Evolutionary conservation across 192 early-diverging fungal species (phyloP).

Genomic region (Backusella australiensis): DNA sequence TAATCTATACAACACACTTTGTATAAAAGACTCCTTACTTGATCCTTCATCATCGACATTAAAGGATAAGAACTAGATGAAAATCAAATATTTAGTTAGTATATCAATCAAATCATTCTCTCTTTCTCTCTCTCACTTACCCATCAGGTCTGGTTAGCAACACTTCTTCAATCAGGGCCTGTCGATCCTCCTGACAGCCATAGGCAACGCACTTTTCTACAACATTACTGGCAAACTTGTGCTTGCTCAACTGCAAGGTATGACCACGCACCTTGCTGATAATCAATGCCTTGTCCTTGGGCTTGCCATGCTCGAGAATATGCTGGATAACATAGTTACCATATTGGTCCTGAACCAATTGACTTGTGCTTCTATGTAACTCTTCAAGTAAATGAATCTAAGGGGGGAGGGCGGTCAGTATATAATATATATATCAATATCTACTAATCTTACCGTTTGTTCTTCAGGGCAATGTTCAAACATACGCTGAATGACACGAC

Average conservation of each 20-base stretch:
- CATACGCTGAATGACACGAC: slow-evolving; percentile 98
- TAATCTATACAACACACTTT: neutral
- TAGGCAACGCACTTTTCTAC: slow-evolving; percentile 98
- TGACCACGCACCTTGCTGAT: slow-evolving; percentile 90
- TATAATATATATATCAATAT: neutral
- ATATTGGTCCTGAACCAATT: slow-evolving; percentile 97
- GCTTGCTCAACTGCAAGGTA: slow-evolving; percentile 89
- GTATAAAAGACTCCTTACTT: slow-evolving; percentile 28
- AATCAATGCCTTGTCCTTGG: slow-evolving; percentile 83
- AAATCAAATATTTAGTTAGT: neutral
- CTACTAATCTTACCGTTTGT: slow-evolving; percentile 53
- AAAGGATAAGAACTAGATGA: slow-evolving; percentile 70
- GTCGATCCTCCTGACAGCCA: slow-evolving; percentile 83
- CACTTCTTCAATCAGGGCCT: slow-evolving; percentile 91
- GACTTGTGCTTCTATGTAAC: slow-evolving; percentile 87
- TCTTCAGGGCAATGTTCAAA: slow-evolving; percentile 97
- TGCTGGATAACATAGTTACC: slow-evolving; percentile 99
- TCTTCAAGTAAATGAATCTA: slow-evolving; percentile 89
- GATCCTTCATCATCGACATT: slow-evolving; percentile 98
- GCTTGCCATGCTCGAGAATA: slow-evolving; percentile 91
- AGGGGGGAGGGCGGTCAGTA: neutral
- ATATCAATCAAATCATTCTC: neutral
- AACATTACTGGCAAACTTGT: slow-evolving; percentile 99
- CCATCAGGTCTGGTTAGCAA: slow-evolving; percentile 83
- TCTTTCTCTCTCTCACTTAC: slow-evolving; percentile 31